Base-by-base conservation (phyloP, 768 basidiomycete genomes). In the Chiua virens region DNA sequence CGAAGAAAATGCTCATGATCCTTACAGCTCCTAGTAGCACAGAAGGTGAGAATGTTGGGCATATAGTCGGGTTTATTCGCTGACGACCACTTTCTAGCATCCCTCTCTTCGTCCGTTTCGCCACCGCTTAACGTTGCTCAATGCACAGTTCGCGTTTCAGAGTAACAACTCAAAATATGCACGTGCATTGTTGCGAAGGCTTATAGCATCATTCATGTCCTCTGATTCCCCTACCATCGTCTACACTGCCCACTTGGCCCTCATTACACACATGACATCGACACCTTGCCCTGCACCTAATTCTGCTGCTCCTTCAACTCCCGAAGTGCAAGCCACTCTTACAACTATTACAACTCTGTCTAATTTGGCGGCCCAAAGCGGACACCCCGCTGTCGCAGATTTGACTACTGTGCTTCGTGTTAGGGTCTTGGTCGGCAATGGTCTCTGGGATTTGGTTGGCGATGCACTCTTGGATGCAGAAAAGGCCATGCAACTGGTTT, bases 51-150 rank as follows among this genome's bases (percentile, higher is more conserved):
- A 49, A n/a, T 4, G n/a, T 0, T 10, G 8, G 36, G 51, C 51
- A 55, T 50, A 60, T 47, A 50, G 40, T 23, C 41, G 14, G 22
- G 6, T 48, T 37, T 21, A n/a, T 28, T 45, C 30, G 17, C 25
- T 58, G 42, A 59, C 50, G 21, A 23, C 6, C 11, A 25, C 22
- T 46, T 17, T 0, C 46, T 34, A 86, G 84, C 84, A 86, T 58
- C 85, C 88, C 3, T 77, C 85, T 10, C 73, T 92, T 10, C 75
- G 81, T 46, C 67, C 74, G 8, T 84, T 86, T 61, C 79, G 76
- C 38, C 79, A 80, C 4, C 79, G 81, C 50, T 69, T 92, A 21
- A 77, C 79, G 1, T 70, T 82, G 35, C 78, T 89, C 30, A 83
- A 85, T 17, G 80, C 85, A 4, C 81, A 78, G 34, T 74, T 90